phyloP scores from a whole-genome alignment of 2,329 filamentous ascomycete species.

The Reticulascus tulasneorum region DNA sequence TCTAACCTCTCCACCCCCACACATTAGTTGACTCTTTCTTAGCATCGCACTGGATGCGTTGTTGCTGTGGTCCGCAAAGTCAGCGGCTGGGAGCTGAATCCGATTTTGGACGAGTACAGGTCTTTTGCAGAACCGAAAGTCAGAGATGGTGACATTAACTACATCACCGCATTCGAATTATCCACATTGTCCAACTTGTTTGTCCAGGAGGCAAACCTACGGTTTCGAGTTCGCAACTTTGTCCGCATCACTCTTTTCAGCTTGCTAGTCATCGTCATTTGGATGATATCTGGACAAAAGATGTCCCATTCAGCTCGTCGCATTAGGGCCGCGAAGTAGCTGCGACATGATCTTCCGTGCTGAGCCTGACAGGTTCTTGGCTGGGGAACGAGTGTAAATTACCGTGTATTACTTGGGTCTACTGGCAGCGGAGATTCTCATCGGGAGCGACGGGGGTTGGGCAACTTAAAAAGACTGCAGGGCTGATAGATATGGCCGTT shows the following conservation, averaged over 20 bases:
- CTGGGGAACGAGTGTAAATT: no score
- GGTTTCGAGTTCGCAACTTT: conserved; percentile 31
- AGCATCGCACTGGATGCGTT: conserved; percentile 90
- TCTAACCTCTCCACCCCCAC: neutral
- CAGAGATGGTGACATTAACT: conserved; percentile 57
- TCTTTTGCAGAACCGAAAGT: conserved; percentile 58
- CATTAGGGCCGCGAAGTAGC: conserved; percentile 9
- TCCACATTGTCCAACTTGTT: conserved; percentile 34
- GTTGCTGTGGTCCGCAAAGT: conserved; percentile 74
- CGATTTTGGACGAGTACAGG: conserved; percentile 70
- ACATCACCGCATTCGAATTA: conserved; percentile 49
- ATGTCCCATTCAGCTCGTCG: conserved; percentile 18
- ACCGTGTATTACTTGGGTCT: no score
- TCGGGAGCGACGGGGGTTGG: neutral
- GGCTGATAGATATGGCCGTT: neutral
- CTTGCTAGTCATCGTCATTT: conserved; percentile 37
- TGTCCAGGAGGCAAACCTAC: conserved; percentile 17
- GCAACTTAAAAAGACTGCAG: neutral
- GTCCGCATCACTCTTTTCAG: conserved; percentile 39
- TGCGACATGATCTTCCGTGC: no score
- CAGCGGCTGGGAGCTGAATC: conserved; percentile 59
- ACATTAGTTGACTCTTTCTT: conserved; percentile 6
- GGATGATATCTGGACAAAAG: conserved; percentile 34
- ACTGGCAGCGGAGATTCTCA: neutral
- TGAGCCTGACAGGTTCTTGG: no score